Conservation (phyloP, 192 early-diverging fungal genomes). For the Piromyces sp. region DNA sequence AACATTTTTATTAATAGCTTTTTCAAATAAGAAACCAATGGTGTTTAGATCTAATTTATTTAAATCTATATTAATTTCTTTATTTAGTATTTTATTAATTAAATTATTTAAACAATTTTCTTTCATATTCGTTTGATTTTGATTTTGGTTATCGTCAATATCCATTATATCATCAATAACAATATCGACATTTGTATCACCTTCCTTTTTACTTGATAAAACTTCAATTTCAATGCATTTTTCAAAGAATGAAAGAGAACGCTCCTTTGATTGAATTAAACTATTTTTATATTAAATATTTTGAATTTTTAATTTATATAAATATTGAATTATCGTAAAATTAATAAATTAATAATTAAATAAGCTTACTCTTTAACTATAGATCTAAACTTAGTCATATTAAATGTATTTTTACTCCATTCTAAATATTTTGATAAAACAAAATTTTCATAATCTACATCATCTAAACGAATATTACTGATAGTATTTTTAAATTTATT, state of each 20-base stretch:
- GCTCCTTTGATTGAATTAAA: background rate
- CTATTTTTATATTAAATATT: background rate
- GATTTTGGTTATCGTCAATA: background rate
- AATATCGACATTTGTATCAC: background rate
- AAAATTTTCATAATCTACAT: background rate
- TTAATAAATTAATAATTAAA: too few species aligned
- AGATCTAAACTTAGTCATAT: background rate
- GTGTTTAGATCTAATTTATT: background rate
- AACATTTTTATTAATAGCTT: background rate
- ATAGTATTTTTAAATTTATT: background rate
- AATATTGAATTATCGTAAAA: too few species aligned
- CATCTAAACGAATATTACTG: background rate
- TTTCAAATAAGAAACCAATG: background rate
- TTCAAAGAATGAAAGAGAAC: background rate
- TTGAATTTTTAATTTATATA: too few species aligned
- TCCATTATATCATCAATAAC: background rate
- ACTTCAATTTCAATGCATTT: background rate
- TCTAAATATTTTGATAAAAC: background rate
- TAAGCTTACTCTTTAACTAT: background rate
- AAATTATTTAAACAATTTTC: background rate
- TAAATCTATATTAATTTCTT: background rate
- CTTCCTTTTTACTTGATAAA: background rate
- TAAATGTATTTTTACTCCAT: background rate
- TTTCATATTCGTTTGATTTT: too few species aligned
- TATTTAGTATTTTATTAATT: background rate